These are phyloP conservation scores for Hypomontagnella submonticulosa DNA, from an alignment of 495 filamentous ascomycete genomes.

Conservation along the genomic window DNA sequence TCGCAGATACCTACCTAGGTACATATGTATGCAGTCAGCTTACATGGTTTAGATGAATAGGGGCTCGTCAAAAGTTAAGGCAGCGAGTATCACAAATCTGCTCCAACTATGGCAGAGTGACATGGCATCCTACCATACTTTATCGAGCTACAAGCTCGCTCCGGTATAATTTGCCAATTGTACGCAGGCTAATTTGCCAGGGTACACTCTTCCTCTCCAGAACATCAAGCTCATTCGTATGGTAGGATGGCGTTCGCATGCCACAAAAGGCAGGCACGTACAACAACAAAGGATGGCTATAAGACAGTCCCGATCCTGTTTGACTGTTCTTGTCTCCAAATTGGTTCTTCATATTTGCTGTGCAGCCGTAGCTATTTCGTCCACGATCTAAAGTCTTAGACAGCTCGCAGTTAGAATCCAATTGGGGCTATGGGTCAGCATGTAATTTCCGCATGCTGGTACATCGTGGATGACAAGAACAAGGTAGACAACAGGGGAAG, in stretches of 20 bases:
- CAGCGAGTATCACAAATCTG: slow-evolving; percentile 37
- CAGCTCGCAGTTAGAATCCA: slow-evolving; percentile 27
- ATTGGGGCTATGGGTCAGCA: slow-evolving; percentile 40
- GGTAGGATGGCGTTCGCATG: slow-evolving; percentile 19
- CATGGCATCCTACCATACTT: slow-evolving; percentile 34
- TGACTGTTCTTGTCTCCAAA: slow-evolving; percentile 36
- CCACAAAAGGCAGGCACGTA: slow-evolving; percentile 24
- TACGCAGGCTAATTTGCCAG: slow-evolving; percentile 22
- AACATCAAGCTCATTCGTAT: slow-evolving; percentile 21
- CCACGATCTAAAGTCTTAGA: slow-evolving; percentile 36
- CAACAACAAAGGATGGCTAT: slow-evolving; percentile 36
- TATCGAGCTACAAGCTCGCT: slow-evolving; percentile 20
- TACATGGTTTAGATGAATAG: slow-evolving; percentile 34
- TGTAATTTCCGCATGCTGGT: slow-evolving; percentile 45
- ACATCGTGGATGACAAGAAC: slow-evolving; percentile 41
- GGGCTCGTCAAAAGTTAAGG: slow-evolving; percentile 35
- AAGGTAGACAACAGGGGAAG: slow-evolving; percentile 36
- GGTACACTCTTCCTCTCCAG: slow-evolving; percentile 8
- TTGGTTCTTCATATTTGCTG: slow-evolving; percentile 26
- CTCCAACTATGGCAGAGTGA: slow-evolving; percentile 28
- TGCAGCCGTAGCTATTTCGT: slow-evolving; percentile 28
- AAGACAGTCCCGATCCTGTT: slow-evolving; percentile 36
- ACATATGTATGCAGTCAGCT: slow-evolving; percentile 6
- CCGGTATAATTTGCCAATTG: slow-evolving; percentile 16
- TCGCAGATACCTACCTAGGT: not conserved